Evolutionary conservation across 2,329 filamentous ascomycete species (phyloP), one percentile per base, ranked within the genome.

Genomic region (Claviceps sp.): DNA sequence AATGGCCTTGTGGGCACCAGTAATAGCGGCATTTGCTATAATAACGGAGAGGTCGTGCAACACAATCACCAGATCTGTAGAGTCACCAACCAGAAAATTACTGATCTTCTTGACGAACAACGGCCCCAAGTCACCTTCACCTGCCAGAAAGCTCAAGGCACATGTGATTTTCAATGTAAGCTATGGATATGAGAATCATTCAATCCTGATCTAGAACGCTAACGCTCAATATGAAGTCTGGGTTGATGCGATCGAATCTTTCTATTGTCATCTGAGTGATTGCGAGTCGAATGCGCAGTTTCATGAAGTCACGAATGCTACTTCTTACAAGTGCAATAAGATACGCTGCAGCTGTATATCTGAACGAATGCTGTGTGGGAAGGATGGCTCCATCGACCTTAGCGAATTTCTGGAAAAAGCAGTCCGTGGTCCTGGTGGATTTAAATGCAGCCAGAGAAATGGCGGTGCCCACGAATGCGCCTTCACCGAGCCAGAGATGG

Each of bases 11-110:
- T 95, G 83, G 87, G 88, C 4, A 82, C 84, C 14, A 79, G 79
- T 3, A 79, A 88, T 55, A 88, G 84, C 46, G 93, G 89, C 37
- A 83, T 95, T 11, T 98, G 93, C 71, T 97, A 96, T 66, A 85
- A 87, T 62, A 84, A 91, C 59, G 91, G 91, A 46, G 81, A 95
- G 59, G 84, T 94, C 11, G 84, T 97, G 56, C 89, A 93, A 61
- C 82, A 94, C 69, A 98, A 97, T 72, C 91, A 89, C 70, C 94
- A 98, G 70, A 93, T 95, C 72, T 98, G 93, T 70, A 88, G 94
- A 67, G 93, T 98, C 58, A 97, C 90, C 52, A 98, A 98, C 72
- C 80, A 82, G 67, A 93, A 95, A 73, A 98, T 98, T 62, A 75
- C 91, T 52, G 82, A 90, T 56, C 82, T 91, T 63, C 77, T 98